These are phyloP conservation scores for Populus hybrid DNA, from an alignment of 441 rosid genomes.

Conservation along the genomic window DNA sequence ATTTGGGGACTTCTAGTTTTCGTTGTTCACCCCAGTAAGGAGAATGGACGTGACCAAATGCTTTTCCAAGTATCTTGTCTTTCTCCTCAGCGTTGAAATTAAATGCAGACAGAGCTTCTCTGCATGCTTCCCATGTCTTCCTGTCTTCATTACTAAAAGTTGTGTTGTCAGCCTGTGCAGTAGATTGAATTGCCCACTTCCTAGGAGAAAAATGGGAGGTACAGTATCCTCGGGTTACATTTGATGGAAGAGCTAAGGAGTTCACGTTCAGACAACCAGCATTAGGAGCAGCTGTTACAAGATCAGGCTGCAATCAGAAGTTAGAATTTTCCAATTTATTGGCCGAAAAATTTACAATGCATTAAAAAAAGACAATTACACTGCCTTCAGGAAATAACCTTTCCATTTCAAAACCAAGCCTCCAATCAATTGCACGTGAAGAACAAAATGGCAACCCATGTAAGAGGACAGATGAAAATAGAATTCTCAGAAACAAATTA, in stretches of 20 bases:
- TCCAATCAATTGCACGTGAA: background rate
- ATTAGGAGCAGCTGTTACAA: conserved; percentile 23
- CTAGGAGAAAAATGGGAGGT: conserved; percentile 19
- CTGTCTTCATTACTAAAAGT: conserved; percentile 42
- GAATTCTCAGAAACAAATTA: background rate
- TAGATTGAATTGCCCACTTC: conserved; percentile 46
- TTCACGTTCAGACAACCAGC: conserved; percentile 23
- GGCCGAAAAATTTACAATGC: background rate
- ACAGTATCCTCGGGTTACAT: conserved; percentile 17
- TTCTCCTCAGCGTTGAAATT: conserved; percentile 55
- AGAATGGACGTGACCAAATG: conserved; percentile 69
- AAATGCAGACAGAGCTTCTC: conserved; percentile 55
- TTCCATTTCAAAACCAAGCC: background rate
- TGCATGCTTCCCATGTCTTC: conserved; percentile 73
- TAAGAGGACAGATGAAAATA: background rate
- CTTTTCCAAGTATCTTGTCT: conserved; percentile 84
- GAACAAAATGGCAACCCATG: background rate
- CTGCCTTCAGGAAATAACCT: background rate
- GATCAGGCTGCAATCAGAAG: conserved; percentile 43
- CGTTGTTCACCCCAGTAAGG: conserved; percentile 93
- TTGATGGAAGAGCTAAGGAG: conserved; percentile 19
- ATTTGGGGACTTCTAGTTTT: conserved; percentile 53
- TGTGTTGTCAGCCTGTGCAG: conserved; percentile 30
- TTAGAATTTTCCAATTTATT: background rate
- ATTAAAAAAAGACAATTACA: background rate